Evolutionary conservation across 2,329 filamentous ascomycete genomes (phyloP).

Genomic region (Aspergillus melleus): DNA sequence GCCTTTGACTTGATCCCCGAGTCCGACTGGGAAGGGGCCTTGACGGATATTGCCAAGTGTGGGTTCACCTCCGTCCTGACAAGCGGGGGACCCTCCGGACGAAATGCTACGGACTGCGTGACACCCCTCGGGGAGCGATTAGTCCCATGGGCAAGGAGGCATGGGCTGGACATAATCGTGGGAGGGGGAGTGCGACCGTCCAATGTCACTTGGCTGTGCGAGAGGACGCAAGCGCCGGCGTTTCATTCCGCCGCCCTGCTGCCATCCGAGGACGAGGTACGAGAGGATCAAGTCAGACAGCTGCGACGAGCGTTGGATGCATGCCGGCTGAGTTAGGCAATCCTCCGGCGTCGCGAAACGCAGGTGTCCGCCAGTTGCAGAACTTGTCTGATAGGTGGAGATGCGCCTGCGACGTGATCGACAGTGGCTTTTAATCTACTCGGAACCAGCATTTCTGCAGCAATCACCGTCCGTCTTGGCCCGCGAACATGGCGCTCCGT

Average conservation of each 20-base stretch:
- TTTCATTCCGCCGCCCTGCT: slow-evolving; percentile 49
- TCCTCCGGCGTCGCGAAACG: too few species aligned
- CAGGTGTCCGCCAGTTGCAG: too few species aligned
- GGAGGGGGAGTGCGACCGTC: slow-evolving; percentile 52
- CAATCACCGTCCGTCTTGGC: too few species aligned
- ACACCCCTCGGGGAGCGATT: slow-evolving; percentile 29
- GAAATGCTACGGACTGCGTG: slow-evolving; percentile 36
- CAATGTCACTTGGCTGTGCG: slow-evolving; percentile 42
- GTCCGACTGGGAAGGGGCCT: slow-evolving; percentile 17
- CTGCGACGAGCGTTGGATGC: neutral
- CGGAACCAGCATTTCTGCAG: too few species aligned
- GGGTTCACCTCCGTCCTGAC: slow-evolving; percentile 53
- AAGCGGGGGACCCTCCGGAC: slow-evolving; percentile 43
- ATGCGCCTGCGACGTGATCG: neutral
- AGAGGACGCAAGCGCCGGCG: slow-evolving; percentile 29
- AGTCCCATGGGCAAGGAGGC: slow-evolving; percentile 16
- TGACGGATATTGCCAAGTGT: slow-evolving; percentile 40
- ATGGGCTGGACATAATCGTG: slow-evolving; percentile 44
- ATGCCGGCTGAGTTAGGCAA: neutral
- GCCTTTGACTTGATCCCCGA: slow-evolving; percentile 50
- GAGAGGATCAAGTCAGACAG: neutral
- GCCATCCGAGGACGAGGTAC: slow-evolving; percentile 3
- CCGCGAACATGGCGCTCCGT: too few species aligned
- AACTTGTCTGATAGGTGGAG: neutral
- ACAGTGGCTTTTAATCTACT: too few species aligned